These are phyloP conservation scores for Elsinoe arachidis DNA, from an alignment of 2,329 filamentous ascomycete genomes.

Conservation along the genomic window DNA sequence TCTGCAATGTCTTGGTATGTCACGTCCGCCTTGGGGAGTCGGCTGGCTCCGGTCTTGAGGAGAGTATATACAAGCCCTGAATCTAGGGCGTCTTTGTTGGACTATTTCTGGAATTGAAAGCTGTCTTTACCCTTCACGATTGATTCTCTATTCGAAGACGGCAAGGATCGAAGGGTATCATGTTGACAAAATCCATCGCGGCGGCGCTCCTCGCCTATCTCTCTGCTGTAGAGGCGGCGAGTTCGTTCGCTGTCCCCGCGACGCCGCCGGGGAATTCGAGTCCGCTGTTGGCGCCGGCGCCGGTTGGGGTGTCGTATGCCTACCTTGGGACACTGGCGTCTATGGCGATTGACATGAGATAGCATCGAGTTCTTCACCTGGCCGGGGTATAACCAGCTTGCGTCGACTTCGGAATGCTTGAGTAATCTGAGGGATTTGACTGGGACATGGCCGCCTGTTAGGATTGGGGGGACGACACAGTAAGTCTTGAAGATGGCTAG, in stretches of 20 bases:
- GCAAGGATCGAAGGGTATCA: not conserved
- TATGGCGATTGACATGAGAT: no score
- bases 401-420: conserved; percentile 1
- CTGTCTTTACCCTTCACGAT: no score
- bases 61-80: no score
- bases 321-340: no score
- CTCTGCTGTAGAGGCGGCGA: not conserved
- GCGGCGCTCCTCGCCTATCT: not conserved
- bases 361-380: conserved; percentile 12
- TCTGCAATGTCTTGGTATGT: no score
- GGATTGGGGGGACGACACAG: conserved; percentile 10
- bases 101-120: no score
- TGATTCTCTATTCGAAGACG: no score
- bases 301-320: conserved; percentile 10
- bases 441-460: conserved; percentile 6
- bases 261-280: not conserved
- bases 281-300: not conserved
- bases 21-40: no score
- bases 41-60: no score
- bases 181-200: not conserved
- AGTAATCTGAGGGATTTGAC: conserved; percentile 9
- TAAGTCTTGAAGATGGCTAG: not conserved
- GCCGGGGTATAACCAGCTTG: conserved; percentile 5
- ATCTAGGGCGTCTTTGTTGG: no score
- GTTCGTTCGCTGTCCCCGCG: not conserved